These are phyloP conservation scores for Sarocladiaceae sp. DNA, from an alignment of 2,329 filamentous ascomycete species.

Conservation along the genomic window DNA sequence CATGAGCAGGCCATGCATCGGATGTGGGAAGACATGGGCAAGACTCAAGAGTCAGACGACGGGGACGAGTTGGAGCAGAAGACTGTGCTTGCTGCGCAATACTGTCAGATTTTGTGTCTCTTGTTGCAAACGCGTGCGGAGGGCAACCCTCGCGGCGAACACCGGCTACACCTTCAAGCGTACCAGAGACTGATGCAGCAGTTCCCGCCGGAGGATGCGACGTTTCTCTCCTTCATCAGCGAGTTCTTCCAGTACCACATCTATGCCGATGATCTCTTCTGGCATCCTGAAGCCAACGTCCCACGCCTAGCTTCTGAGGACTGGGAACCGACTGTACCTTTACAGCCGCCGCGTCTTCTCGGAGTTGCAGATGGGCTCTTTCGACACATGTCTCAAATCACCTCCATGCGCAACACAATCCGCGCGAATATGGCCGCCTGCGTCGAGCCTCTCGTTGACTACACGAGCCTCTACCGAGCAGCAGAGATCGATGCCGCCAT, in stretches of 20 bases:
- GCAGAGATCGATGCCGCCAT: slow-evolving; percentile 71
- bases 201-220: slow-evolving; percentile 55
- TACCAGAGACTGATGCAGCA: slow-evolving; percentile 66
- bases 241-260: slow-evolving; percentile 85
- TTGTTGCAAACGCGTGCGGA: slow-evolving; percentile 52
- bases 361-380: slow-evolving; percentile 81
- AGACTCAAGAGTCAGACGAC: slow-evolving; percentile 34
- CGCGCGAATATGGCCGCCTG: slow-evolving; percentile 57
- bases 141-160: slow-evolving; percentile 56
- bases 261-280: slow-evolving; percentile 56
- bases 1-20: slow-evolving; percentile 48
- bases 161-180: slow-evolving; percentile 71
- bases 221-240: slow-evolving; percentile 58
- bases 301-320: slow-evolving; percentile 35
- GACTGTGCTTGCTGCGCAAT: slow-evolving; percentile 46
- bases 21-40: slow-evolving; percentile 40
- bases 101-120: slow-evolving; percentile 58
- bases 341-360: slow-evolving; percentile 54
- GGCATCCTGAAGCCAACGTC: slow-evolving; percentile 33
- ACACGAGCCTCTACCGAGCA: slow-evolving; percentile 64
- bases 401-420: slow-evolving; percentile 67
- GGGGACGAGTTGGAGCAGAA: slow-evolving; percentile 31
- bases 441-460: slow-evolving; percentile 65
- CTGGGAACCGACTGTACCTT: slow-evolving; percentile 34
- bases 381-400: slow-evolving; percentile 71